Evolutionary conservation across 2,329 filamentous ascomycete genomes (phyloP).

Genomic region (Thelonectria rubi): DNA sequence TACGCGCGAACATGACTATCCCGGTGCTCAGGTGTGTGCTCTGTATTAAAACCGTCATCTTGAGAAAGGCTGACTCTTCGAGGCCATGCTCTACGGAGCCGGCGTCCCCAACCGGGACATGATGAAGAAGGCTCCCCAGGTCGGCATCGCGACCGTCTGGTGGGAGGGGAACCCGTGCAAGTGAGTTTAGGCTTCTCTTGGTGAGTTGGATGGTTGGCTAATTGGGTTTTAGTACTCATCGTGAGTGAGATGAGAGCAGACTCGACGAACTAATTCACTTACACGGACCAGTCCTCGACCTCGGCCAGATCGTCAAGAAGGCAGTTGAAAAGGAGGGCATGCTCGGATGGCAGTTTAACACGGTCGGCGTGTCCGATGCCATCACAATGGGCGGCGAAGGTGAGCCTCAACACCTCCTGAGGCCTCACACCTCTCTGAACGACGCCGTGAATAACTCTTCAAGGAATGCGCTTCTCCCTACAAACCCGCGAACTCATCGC

Average conservation of each 20-base stretch:
- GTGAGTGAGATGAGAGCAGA: conserved; percentile 46
- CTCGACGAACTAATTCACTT: conserved; percentile 18
- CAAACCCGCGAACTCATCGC: conserved; percentile 93
- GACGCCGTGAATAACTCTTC: conserved; percentile 4
- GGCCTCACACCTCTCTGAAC: neutral
- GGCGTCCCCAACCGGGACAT: conserved; percentile 83
- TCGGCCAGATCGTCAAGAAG: conserved; percentile 88
- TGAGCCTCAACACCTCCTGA: conserved; percentile 47
- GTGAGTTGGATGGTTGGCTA: conserved; percentile 9
- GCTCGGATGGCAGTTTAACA: conserved; percentile 95
- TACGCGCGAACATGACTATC: conserved; percentile 88
- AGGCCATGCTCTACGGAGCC: conserved; percentile 96
- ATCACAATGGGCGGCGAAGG: conserved; percentile 97
- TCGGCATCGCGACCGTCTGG: conserved; percentile 92
- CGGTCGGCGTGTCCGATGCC: conserved; percentile 86
- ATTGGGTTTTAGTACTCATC: conserved; percentile 49
- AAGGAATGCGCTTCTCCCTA: conserved; percentile 92
- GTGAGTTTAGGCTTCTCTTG: conserved; percentile 56
- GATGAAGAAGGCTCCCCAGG: conserved; percentile 91
- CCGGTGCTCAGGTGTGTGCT: conserved; percentile 78
- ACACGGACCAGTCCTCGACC: conserved; percentile 72
- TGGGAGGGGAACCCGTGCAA: conserved; percentile 99
- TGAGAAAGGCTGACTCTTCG: conserved; percentile 1
- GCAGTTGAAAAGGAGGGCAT: conserved; percentile 83
- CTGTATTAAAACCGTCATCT: neutral